Base-by-base conservation (phyloP, 306 rosid species). In the Medicago ruthenica region DNA sequence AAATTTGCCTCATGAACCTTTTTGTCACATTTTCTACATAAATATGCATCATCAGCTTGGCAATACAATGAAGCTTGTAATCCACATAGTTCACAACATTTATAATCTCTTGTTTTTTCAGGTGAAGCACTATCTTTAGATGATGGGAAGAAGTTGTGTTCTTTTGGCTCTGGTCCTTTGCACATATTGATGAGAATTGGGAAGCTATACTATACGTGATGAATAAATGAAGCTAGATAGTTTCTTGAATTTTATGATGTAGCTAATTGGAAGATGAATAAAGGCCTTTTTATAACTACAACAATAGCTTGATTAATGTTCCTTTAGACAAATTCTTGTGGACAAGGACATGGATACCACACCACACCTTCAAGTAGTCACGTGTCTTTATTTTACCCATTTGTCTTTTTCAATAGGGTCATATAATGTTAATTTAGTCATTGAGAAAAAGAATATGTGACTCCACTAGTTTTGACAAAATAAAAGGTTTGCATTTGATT, bases 1-100 rank as follows among this genome's bases (percentile, higher is more conserved):
- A 90, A 87, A 58, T 91, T 91, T 31, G 97, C 98, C 8, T 74
- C 83, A 73, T 93, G 97, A 85, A 91, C 96, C 87, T 77, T 40
- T 67, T 71, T 80, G 75, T 91, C 98, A 73, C 97, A 88, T 76
- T 87, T 85, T 67, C 89, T 68, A 27, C 98, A 93, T 44, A 93
- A 41, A 82, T 81, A 91, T 10, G 97, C 92, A 59, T 83, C 87
- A 75, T 91, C 97, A 21, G 96, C 98, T 67, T 70, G 86, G 82
- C 96, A 93, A 83, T 87, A 93, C 79, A 93, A 75, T 20, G 88
- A 83, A 51, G 96, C 97, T 47, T 76, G 27, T 16, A 77, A 82
- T 6, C 87, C 79, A 47, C 97, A 91, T 4, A 93, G 85, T 87
- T 91, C 97, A 51, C 96, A 89, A 17, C 84, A 51, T n/a, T 75